Conservation (phyloP, 2,329 filamentous ascomycete species). For the Sphaerulina musiva region DNA sequence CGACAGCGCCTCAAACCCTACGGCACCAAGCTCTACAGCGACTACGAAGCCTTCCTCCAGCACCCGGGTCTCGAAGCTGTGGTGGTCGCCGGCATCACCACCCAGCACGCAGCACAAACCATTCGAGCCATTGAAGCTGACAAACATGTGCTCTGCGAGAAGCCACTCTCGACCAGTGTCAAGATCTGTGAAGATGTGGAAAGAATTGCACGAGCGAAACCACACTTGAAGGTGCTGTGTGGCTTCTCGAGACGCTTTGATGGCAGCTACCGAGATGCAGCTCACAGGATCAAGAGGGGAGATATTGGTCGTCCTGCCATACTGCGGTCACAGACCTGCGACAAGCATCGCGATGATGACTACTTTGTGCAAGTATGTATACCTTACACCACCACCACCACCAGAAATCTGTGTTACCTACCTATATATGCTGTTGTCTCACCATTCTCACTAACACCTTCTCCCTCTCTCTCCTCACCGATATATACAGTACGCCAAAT, state of each 20-base stretch:
- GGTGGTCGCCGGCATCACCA: slow-evolving; percentile 50
- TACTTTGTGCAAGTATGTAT: slow-evolving; percentile 53
- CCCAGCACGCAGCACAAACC: slow-evolving; percentile 52
- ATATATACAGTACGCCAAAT: slow-evolving; percentile 50
- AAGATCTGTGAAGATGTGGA: slow-evolving; percentile 54
- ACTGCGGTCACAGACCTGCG: slow-evolving; percentile 60
- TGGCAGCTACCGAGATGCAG: slow-evolving; percentile 56
- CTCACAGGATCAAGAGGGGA: slow-evolving; percentile 47
- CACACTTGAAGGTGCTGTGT: slow-evolving; percentile 59
- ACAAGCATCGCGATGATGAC: slow-evolving; percentile 57
- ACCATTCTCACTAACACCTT: no score
- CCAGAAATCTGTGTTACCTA: no score
- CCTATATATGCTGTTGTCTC: no score
- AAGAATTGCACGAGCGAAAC: slow-evolving; percentile 34
- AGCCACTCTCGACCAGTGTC: slow-evolving; percentile 53
- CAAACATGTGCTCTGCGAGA: slow-evolving; percentile 55
- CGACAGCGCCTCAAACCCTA: slow-evolving; percentile 45
- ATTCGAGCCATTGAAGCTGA: slow-evolving; percentile 51
- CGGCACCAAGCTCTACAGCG: slow-evolving; percentile 48
- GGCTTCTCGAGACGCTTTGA: slow-evolving; percentile 63
- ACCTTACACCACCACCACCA: background rate
- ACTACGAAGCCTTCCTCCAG: slow-evolving; percentile 53
- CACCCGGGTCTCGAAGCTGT: slow-evolving; percentile 51
- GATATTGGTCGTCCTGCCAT: slow-evolving; percentile 55
- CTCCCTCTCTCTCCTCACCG: no score